Percentiles rank a stretch among this genome's conserved stretches.
These are phyloP conservation scores for Acer negundo DNA, from an alignment of 345 rosid species.

Conservation along the genomic window DNA sequence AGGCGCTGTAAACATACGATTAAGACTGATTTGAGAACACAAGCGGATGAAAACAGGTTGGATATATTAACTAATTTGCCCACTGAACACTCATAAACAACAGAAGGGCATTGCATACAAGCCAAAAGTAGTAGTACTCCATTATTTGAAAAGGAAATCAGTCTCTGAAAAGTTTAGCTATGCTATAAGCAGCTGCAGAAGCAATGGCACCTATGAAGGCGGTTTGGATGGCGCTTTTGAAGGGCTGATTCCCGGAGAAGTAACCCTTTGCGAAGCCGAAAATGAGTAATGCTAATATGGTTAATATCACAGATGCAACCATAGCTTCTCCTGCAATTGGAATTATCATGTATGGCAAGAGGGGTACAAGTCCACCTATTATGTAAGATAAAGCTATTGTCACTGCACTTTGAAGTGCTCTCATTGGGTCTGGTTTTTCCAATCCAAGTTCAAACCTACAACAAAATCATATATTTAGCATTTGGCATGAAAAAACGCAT, in stretches of 20 bases:
- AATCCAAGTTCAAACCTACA: constrained; percentile 44
- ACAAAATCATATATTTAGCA: too few species aligned
- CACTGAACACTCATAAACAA: background rate
- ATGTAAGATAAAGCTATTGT: constrained; percentile 39
- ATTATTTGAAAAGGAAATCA: background rate
- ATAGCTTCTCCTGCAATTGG: constrained; percentile 31
- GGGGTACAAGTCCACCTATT: constrained; percentile 38
- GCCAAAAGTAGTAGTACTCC: background rate
- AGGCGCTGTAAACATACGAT: too few species aligned
- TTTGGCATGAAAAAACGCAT: background rate
- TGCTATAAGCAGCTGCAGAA: constrained; percentile 41
- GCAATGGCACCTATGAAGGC: constrained; percentile 40
- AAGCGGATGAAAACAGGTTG: background rate
- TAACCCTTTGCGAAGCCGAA: constrained; percentile 38
- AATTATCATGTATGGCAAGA: constrained; percentile 36
- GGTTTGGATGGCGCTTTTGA: constrained; percentile 39
- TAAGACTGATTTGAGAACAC: background rate
- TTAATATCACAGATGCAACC: constrained; percentile 27
- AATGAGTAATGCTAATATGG: constrained; percentile 25
- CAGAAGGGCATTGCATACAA: background rate
- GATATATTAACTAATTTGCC: background rate
- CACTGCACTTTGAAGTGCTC: constrained; percentile 38
- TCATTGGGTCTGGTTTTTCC: constrained; percentile 43
- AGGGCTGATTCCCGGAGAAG: constrained; percentile 33
- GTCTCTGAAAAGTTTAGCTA: constrained; percentile 26